Conservation (phyloP, 1,284 basidiomycete genomes). For the Rhodotorula mucilaginosa region DNA sequence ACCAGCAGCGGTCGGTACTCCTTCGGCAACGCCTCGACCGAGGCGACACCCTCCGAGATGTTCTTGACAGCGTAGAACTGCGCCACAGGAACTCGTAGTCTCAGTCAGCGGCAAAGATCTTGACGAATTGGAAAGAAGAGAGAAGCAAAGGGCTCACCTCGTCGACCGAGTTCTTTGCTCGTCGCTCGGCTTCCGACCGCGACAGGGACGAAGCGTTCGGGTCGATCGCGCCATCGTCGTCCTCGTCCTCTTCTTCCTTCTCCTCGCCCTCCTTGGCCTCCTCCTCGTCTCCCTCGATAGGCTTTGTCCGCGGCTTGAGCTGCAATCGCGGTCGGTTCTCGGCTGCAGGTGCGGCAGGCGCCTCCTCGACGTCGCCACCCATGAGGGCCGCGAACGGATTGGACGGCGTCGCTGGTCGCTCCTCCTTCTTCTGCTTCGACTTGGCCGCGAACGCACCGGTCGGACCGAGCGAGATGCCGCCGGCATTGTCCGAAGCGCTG, state of each 20-base stretch:
- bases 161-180: constrained; percentile 44
- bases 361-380: constrained; percentile 37
- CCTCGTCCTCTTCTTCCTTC: constrained; percentile 51
- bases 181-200: constrained; percentile 56
- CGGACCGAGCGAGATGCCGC: constrained; percentile 32
- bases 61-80: constrained; percentile 57
- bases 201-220: constrained; percentile 51
- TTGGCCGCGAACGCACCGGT: constrained; percentile 39
- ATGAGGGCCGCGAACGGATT: constrained; percentile 42
- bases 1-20: constrained; percentile 66
- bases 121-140: neutral
- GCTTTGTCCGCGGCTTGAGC: constrained; percentile 60
- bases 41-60: constrained; percentile 79
- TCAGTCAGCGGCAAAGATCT: constrained; percentile 7
- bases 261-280: constrained; percentile 49
- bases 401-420: constrained; percentile 34
- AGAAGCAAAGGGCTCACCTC: constrained; percentile 54
- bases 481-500: constrained; percentile 1
- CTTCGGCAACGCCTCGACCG: constrained; percentile 68
- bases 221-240: constrained; percentile 54
- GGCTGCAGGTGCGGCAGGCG: constrained; percentile 48
- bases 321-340: constrained; percentile 68
- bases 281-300: constrained; percentile 50
- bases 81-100: neutral
- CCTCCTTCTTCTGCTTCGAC: constrained; percentile 33